Conservation (phyloP, 2,329 filamentous ascomycete genomes). For the Thielaviopsis populi region DNA sequence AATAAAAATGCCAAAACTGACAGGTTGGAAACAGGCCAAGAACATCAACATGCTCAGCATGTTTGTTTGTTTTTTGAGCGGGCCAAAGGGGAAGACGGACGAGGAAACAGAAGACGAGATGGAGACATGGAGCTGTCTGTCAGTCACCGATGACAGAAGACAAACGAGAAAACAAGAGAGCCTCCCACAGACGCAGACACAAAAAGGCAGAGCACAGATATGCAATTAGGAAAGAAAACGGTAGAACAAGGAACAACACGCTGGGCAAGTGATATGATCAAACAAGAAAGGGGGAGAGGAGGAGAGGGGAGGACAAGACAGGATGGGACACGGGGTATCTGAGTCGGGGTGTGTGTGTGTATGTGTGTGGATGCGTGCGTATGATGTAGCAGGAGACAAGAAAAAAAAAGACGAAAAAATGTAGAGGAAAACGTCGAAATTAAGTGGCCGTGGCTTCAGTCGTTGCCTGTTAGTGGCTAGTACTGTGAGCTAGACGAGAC, state of each 20-base stretch:
- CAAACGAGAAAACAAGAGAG: conserved; percentile 4
- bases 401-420: not conserved
- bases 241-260: not conserved
- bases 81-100: not conserved
- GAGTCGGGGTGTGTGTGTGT: not conserved
- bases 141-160: not conserved
- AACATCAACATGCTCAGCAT: not conserved
- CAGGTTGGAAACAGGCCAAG: not conserved
- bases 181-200: not conserved
- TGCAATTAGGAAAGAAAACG: not conserved
- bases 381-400: not conserved
- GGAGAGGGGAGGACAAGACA: not conserved
- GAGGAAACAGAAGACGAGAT: not conserved
- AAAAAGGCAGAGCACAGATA: not conserved
- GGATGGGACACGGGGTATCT: not conserved
- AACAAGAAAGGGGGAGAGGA: not conserved
- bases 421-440: not conserved
- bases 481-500: not conserved
- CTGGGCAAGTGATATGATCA: not conserved
- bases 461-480: not conserved
- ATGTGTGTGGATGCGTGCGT: too few relatives aligned
- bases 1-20: not conserved
- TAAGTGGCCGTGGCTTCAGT: not conserved
- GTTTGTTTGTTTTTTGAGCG: not conserved
- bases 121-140: not conserved